Percentiles rank a stretch among this genome's conserved stretches.
Conservation (phyloP, 768 basidiomycete genomes). For the Lentinula lateritia region DNA sequence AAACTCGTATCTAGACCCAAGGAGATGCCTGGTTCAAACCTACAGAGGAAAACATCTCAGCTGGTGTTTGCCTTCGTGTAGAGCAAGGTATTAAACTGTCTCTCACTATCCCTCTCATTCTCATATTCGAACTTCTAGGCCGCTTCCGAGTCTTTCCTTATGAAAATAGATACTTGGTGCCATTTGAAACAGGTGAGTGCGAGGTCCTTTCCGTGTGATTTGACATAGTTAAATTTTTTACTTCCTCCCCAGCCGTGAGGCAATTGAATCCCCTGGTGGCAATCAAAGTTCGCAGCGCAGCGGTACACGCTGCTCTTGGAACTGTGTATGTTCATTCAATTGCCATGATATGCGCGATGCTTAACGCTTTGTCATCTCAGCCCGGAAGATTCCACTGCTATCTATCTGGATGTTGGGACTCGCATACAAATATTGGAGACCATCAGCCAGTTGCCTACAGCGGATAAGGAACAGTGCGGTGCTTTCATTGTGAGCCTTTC, state of each 20-base stretch:
- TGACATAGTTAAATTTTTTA: not conserved
- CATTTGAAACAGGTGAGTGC: conserved; percentile 56
- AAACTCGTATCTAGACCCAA: conserved; percentile 47
- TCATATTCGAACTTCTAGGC: not conserved
- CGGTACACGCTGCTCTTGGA: conserved; percentile 72
- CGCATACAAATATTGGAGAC: conserved; percentile 83
- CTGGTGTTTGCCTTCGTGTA: conserved; percentile 72
- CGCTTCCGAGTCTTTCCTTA: conserved; percentile 82
- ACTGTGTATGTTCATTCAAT: conserved; percentile 46
- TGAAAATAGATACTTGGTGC: conserved; percentile 72
- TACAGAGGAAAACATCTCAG: conserved; percentile 74
- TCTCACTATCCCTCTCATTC: not conserved
- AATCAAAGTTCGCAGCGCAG: conserved; percentile 74
- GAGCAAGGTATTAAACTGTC: conserved; percentile 33
- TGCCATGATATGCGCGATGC: conserved; percentile 5
- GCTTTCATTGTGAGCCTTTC: conserved; percentile 69
- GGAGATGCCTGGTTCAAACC: conserved; percentile 86
- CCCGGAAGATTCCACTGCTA: conserved; percentile 49
- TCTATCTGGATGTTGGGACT: conserved; percentile 74
- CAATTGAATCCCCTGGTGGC: conserved; percentile 79
- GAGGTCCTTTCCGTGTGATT: too few relatives aligned
- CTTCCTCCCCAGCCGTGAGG: conserved; percentile 44
- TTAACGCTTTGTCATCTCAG: conserved; percentile 25
- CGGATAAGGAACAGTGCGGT: conserved; percentile 88
- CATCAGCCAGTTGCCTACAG: conserved; percentile 59